Conservation (phyloP, 352 stramenopile genomes). For the Phytophthora fragariaefolia region DNA sequence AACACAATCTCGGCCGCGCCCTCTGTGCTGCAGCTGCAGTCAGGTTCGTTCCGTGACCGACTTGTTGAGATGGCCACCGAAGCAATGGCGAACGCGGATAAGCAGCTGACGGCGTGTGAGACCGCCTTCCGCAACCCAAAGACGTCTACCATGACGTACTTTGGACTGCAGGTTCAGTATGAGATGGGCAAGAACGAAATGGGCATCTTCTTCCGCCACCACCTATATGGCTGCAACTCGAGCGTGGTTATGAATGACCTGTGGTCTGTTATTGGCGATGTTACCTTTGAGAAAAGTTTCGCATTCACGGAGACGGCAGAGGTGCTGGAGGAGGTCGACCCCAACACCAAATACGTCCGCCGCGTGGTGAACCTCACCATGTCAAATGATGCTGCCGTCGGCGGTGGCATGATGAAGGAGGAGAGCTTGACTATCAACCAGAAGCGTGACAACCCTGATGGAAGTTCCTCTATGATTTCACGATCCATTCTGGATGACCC, state of each 20-base stretch:
- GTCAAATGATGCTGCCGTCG: conserved; percentile 68
- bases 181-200: conserved; percentile 89
- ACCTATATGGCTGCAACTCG: conserved; percentile 83
- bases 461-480: conserved; percentile 73
- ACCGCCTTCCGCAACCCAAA: conserved; percentile 80
- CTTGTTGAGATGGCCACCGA: conserved; percentile 71
- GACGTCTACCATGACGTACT: conserved; percentile 91
- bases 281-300: conserved; percentile 83
- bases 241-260: conserved; percentile 75
- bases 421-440: conserved; percentile 79
- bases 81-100: conserved; percentile 61
- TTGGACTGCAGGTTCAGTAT: conserved; percentile 89
- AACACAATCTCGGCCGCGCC: conserved; percentile 70
- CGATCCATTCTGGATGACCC: conserved; percentile 74
- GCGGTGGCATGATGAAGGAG: conserved; percentile 85
- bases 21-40: conserved; percentile 74
- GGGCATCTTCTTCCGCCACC: conserved; percentile 88
- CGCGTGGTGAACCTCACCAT: conserved; percentile 85
- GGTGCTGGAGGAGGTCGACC: conserved; percentile 75
- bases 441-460: conserved; percentile 81
- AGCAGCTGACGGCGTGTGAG: conserved; percentile 78
- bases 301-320: conserved; percentile 81
- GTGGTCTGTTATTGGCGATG: conserved; percentile 79
- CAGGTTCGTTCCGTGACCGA: conserved; percentile 83
- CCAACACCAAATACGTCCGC: conserved; percentile 84